Conservation (phyloP, 495 filamentous ascomycete species). For the Penicillium coffeae region DNA sequence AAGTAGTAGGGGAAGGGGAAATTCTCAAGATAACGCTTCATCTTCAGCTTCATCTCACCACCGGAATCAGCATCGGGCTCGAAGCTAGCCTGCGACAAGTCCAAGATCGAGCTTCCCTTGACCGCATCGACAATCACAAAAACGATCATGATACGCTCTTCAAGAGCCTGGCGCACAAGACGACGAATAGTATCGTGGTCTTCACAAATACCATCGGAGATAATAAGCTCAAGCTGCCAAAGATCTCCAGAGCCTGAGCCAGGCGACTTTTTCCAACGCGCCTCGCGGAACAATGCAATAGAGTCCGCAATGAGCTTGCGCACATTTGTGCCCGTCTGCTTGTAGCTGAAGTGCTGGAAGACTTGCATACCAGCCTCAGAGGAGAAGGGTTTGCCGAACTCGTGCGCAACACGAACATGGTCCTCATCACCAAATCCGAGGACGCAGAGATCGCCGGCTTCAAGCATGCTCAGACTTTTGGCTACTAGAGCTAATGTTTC, state of each 20-base stretch:
- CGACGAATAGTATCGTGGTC: constrained; percentile 79
- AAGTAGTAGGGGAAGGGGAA: constrained; percentile 97
- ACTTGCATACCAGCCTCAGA: constrained; percentile 77
- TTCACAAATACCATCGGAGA: constrained; percentile 90
- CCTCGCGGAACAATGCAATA: constrained; percentile 76
- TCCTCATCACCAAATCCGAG: constrained; percentile 76
- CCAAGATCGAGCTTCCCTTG: constrained; percentile 64
- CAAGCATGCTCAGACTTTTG: constrained; percentile 80
- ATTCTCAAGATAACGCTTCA: constrained; percentile 84
- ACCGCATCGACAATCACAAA: constrained; percentile 92
- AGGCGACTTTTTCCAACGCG: constrained; percentile 54
- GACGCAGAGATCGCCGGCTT: constrained; percentile 86
- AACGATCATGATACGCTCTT: constrained; percentile 95
- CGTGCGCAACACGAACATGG: constrained; percentile 80
- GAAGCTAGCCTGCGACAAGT: constrained; percentile 77
- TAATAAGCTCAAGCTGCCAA: constrained; percentile 94
- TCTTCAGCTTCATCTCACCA: constrained; percentile 65
- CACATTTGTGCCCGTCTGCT: constrained; percentile 81
- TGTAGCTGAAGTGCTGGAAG: constrained; percentile 81
- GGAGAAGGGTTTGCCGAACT: constrained; percentile 78
- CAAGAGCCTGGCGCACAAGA: constrained; percentile 78
- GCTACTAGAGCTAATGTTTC: constrained; percentile 88
- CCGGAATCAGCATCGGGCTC: constrained; percentile 50
- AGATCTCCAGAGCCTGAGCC: constrained; percentile 65
- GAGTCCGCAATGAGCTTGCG: constrained; percentile 69